Evolutionary conservation across 106 monocot species (phyloP), one percentile per base, ranked within the genome.

Genomic region (Ottelia alismoides): DNA sequence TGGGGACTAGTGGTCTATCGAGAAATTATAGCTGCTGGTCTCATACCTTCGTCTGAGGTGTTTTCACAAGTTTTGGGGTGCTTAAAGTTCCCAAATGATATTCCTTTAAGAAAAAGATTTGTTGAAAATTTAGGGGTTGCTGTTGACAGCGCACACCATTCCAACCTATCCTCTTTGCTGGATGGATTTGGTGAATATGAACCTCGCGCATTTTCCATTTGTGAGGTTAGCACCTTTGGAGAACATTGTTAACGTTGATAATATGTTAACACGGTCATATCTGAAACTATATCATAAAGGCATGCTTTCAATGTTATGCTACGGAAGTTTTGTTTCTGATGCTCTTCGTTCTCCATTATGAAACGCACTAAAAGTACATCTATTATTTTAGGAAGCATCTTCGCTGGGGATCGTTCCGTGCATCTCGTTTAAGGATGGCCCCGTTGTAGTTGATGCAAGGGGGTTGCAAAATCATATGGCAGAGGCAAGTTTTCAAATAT

Each of bases 41-140:
- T 80, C 3, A 62, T 66, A 74, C 89, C 89, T 35, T 58, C 83
- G 61, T 56, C 72, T 53, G 89, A 84, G 69, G 77, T 80, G 58
- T 76, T 84, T 56, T 84, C 80, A 52, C 89, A 90, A 72, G 80
- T 90, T 60, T 69, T 90, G 44, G 89, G 89, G 25, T 90, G 84
- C 74, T 71, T 90, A 72, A 71, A 75, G 61, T 80, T 84, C 73
- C 89, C 89, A 28, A 35, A 29, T 25, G 74, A 81, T 61, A 46
- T 47, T 55, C 40, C 64, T 35, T 35, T 77, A n/a, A 80, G 61
- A 72, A 72, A 64, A 28, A 77, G 50, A 56, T 72, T 90, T 63
- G 49, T 80, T 57, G 84, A 84, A 57, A 84, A 74, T 35, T 31
- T 80, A 48, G 80, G 72, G 29, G 48, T 77, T 18, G 61, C 45